Base-by-base conservation (phyloP, 2,329 filamentous ascomycete genomes). In the Colletotrichum sp. region DNA sequence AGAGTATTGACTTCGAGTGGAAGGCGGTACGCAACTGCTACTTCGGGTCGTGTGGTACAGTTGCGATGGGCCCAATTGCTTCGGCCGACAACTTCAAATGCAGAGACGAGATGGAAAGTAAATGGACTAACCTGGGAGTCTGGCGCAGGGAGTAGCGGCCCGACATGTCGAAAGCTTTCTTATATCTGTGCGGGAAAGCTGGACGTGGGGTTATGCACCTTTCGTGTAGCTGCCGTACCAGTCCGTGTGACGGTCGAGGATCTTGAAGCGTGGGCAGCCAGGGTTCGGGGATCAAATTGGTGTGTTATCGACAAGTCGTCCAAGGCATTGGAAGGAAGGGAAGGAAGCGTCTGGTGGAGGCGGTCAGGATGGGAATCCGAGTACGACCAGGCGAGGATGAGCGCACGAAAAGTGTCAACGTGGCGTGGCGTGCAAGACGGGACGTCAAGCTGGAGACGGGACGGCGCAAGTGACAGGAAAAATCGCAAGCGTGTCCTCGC, bases 121-220 rank as follows among this genome's bases (percentile, higher is more conserved):
- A 52, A 12, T 15, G 6, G 57, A 67, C 84, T 69, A 80, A 86
- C 84, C 83, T 84, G 34, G 84, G 84, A 59, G 84, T 85, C 76
- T 85, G 82, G 76, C 84, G 82, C 68, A 86, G 77, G 65, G 84
- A 86, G 79, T 86, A 86, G 77, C 84, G 83, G 69, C 80, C 80
- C 55, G 84, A 82, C 84, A 86, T 86, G 32, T 77, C 82, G 79
- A 62, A 57, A 29, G 62, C 25, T 65, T 44, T 69, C 52, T 74
- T 77, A 77, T 69, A 76, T 29, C 22, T 49, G 44, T 39, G 22
- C 39, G 29, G 57, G n/a, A 73, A 59, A 39, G 52, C 63, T 68
- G n/a, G 25, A 68, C 67, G 70, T 68, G 74, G 71, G 69, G 75
- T 68, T 44, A 71, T 78, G 76, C 77, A 76, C 34, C 61, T 73